Evolutionary conservation across 805 yeast genomes (phyloP), one percentile per base, ranked within the genome.

Genomic region (Lipomyces lipofer): DNA sequence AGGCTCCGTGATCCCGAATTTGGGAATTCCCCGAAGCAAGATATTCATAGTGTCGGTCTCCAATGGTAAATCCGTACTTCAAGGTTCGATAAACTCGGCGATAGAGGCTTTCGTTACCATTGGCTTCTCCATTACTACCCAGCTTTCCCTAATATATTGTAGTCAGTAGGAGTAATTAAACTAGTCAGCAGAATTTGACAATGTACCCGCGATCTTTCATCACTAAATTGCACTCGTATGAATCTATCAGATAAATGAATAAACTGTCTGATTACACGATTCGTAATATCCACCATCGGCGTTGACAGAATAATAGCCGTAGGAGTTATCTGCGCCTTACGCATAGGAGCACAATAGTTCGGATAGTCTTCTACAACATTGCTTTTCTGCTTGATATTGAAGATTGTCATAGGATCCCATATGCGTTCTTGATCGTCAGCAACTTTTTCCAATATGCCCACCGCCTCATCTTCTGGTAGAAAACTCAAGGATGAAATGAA

Each of bases 1-100:
- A 45, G 29, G 49, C 49, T 9, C 49, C 49, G 21, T 45, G 49
- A 17, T 45, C 49, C 13, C 49, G 49, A 45, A 45, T 30, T 22
- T 45, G 49, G 9, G 49, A 45, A 24, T 45, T 45, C 15, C 49
- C 49, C 21, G 49, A 45, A 7, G 49, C 49, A 6, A 45, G 24
- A 13, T 45, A 45, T 8, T 22, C 36, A 22, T 33, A 45, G 40
- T 33, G 49, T 6, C 49, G 35, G 27, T 32, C 29, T n/a, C 49
- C 49, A 19, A 45, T 45, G 15, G 9, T 17, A 17, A 45, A 30
- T 17, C 49, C 49, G 29, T 30, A 28, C 21, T 45, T 45, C 40
- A 45, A 19, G 12, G 49, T 40, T 17, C 30, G 49, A 29, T 45
- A 17, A 15, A 45, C 49, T 8, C 49, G 27, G 13, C 32, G 27